These are phyloP conservation scores for Umbilicus rupestris DNA, from an alignment of 164 flowering plant species.

Conservation along the genomic window DNA sequence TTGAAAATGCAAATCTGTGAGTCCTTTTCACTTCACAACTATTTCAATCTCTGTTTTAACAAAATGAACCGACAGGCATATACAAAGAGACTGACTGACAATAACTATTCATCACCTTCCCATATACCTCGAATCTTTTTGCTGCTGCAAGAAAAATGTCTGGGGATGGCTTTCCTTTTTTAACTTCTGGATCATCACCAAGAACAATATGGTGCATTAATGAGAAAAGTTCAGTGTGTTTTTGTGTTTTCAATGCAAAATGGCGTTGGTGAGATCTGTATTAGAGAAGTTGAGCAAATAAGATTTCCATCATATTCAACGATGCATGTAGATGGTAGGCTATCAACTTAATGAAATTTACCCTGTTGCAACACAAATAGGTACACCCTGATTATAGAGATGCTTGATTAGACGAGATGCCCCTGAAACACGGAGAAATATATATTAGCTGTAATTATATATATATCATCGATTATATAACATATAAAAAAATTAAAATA, in stretches of 20 bases:
- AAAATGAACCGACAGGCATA: background rate
- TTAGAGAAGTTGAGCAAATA: conserved; percentile 14
- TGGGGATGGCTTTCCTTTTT: conserved; percentile 87
- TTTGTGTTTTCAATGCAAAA: conserved; percentile 77
- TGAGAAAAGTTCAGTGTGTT: conserved; percentile 64
- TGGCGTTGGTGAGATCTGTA: conserved; percentile 66
- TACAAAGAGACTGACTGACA: background rate
- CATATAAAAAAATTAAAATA: background rate
- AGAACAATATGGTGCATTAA: conserved; percentile 90
- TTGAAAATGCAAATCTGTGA: conserved; percentile 9
- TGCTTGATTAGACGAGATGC: conserved; percentile 62
- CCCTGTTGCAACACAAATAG: conserved; percentile 94
- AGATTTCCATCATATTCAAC: background rate
- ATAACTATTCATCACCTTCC: background rate
- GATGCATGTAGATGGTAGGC: background rate
- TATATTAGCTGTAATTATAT: background rate
- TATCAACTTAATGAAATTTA: conserved; percentile 9
- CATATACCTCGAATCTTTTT: conserved; percentile 75
- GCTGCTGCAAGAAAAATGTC: conserved; percentile 83
- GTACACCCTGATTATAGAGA: conserved; percentile 63
- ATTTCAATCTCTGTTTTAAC: background rate
- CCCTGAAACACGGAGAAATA: conserved; percentile 28
- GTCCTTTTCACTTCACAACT: background rate
- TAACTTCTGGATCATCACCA: conserved; percentile 97
- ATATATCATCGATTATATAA: background rate